These are phyloP conservation scores for Tricholoma hemisulphureum DNA, from an alignment of 768 basidiomycete species.

Conservation along the genomic window DNA sequence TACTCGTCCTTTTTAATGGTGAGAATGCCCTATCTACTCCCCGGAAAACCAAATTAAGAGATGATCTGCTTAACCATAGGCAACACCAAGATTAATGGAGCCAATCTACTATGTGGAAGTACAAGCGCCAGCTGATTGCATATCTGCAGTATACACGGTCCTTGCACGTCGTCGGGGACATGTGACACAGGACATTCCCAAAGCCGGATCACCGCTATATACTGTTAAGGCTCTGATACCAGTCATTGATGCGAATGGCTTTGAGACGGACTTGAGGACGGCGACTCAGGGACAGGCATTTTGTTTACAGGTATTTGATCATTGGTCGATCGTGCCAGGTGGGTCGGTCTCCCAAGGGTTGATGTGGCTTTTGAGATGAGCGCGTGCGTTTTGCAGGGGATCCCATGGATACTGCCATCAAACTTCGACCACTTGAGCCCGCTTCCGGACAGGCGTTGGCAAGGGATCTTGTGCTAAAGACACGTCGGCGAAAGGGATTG, in stretches of 20 bases:
- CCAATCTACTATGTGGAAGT: slow-evolving; percentile 99
- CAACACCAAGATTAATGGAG: slow-evolving; percentile 93
- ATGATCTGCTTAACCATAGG: slow-evolving; percentile 44
- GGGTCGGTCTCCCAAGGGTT: slow-evolving; percentile 32
- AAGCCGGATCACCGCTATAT: slow-evolving; percentile 96
- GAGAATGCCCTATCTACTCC: slow-evolving; percentile 28
- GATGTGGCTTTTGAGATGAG: slow-evolving; percentile 13
- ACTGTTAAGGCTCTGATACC: slow-evolving; percentile 98
- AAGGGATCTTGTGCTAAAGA: slow-evolving; percentile 93
- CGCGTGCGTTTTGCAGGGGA: slow-evolving; percentile 59
- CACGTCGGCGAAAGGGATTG: slow-evolving; percentile 91
- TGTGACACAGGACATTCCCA: slow-evolving; percentile 97
- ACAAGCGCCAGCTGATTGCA: slow-evolving; percentile 98
- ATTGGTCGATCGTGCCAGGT: slow-evolving; percentile 99
- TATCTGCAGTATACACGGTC: slow-evolving; percentile 97
- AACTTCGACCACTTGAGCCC: slow-evolving; percentile 93
- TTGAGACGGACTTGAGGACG: slow-evolving; percentile 96
- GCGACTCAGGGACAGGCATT: slow-evolving; percentile 99
- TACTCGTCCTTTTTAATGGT: slow-evolving; percentile 99
- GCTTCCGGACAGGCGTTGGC: slow-evolving; percentile 95
- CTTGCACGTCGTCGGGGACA: slow-evolving; percentile 99
- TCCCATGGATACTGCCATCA: slow-evolving; percentile 96
- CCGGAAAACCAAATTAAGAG: slow-evolving; percentile 3
- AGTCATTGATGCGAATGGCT: slow-evolving; percentile 97
- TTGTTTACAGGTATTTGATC: slow-evolving; percentile 95